Evolutionary conservation across 768 basidiomycete genomes (phyloP).

Genomic region (Rhodotorula paludigena): DNA sequence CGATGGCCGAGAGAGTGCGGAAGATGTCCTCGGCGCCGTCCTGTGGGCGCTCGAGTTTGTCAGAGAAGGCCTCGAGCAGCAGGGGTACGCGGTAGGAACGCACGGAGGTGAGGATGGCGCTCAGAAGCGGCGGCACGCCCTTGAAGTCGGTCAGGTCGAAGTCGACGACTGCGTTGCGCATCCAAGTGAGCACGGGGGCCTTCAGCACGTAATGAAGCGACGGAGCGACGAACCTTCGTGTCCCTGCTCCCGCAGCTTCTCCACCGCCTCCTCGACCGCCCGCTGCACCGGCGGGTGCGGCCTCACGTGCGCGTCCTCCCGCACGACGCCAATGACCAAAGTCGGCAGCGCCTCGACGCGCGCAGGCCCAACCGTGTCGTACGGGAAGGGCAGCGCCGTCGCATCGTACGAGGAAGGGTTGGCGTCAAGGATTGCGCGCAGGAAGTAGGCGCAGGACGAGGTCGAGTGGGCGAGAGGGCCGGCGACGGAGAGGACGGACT

Average conservation of each 20-base stretch:
- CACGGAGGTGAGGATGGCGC: constrained; percentile 61
- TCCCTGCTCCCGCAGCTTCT: constrained; percentile 57
- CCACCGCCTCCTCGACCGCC: constrained; percentile 57
- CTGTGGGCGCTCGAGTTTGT: neutral
- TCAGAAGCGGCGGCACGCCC: neutral
- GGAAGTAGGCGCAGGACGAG: constrained; percentile 7
- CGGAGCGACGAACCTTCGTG: constrained; percentile 55
- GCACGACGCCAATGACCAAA: constrained; percentile 58
- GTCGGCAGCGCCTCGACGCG: constrained; percentile 41
- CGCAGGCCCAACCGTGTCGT: neutral
- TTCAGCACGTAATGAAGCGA: too few species aligned
- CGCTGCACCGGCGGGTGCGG: constrained; percentile 65
- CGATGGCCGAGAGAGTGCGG: neutral
- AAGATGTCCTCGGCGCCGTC: constrained; percentile 15
- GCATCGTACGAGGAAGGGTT: constrained; percentile 61
- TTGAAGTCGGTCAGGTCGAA: constrained; percentile 3
- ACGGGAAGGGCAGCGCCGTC: neutral
- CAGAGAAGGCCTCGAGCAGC: constrained; percentile 54
- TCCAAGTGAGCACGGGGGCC: too few species aligned
- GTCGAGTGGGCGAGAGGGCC: constrained; percentile 15
- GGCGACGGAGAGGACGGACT: neutral
- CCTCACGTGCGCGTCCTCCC: constrained; percentile 57
- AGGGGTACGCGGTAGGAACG: constrained; percentile 58
- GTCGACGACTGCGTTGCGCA: constrained; percentile 6
- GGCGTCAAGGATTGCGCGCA: constrained; percentile 33